Conservation (phyloP, 192 early-diverging fungal genomes). For the Lobulomyces angularis region DNA sequence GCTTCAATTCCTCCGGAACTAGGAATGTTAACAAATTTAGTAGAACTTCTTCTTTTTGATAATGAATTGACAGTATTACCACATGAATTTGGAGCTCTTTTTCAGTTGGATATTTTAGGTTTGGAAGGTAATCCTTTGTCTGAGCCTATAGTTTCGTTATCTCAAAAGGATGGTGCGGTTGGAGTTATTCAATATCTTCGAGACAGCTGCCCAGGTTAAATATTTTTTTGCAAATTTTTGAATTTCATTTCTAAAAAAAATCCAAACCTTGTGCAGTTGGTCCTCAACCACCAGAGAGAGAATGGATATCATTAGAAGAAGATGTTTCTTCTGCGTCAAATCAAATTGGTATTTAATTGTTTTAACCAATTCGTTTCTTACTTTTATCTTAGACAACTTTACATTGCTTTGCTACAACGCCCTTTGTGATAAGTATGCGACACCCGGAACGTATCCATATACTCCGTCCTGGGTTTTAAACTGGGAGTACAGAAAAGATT, state of each 20-base stretch:
- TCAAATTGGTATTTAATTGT: neutral
- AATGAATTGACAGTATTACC: slow-evolving; percentile 78
- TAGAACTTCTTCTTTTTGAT: slow-evolving; percentile 81
- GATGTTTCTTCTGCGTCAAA: slow-evolving; percentile 34
- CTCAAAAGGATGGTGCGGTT: slow-evolving; percentile 78
- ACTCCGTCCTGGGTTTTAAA: slow-evolving; percentile 86
- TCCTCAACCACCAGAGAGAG: slow-evolving; percentile 67
- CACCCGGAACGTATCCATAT: slow-evolving; percentile 78
- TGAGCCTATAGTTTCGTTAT: slow-evolving; percentile 60
- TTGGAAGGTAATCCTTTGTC: slow-evolving; percentile 91
- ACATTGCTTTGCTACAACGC: slow-evolving; percentile 90
- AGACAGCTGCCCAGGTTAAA: slow-evolving; percentile 71
- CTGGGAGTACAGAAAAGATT: slow-evolving; percentile 89
- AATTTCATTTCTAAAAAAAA: neutral
- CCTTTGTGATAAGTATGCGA: slow-evolving; percentile 79
- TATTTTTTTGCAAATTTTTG: neutral
- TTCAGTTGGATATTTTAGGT: slow-evolving; percentile 77
- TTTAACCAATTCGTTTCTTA: slow-evolving; percentile 7
- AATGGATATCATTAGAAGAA: slow-evolving; percentile 81
- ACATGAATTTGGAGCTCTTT: slow-evolving; percentile 76
- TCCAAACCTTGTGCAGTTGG: slow-evolving; percentile 32
- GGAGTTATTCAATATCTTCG: slow-evolving; percentile 74
- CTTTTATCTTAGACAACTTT: slow-evolving; percentile 53
- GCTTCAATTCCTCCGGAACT: slow-evolving; percentile 73
- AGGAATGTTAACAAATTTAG: slow-evolving; percentile 65